phyloP scores from a whole-genome alignment of 78 protist genomes.

The Monocercomonoides exilis region DNA sequence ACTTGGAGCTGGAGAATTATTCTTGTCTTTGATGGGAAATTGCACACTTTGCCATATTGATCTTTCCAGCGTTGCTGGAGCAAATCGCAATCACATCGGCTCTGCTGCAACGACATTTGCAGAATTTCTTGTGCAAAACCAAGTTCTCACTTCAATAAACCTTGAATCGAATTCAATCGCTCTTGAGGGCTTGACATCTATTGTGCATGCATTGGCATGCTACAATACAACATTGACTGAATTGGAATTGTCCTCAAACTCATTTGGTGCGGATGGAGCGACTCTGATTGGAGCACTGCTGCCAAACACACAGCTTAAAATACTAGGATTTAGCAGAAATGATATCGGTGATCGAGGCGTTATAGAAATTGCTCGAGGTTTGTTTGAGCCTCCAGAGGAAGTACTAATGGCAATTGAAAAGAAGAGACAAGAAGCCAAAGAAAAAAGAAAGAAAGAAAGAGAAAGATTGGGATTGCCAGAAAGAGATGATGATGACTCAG shows the following conservation, averaged over 20 bases:
- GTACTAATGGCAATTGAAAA: neutral
- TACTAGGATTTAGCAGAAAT: neutral
- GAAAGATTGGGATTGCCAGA: neutral
- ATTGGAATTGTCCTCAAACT: neutral
- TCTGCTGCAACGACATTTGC: neutral
- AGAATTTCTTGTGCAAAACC: neutral
- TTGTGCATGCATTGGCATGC: neutral
- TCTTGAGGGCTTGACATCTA: neutral
- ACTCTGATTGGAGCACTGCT: neutral
- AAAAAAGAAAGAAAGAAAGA: neutral
- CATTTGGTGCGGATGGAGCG: neutral
- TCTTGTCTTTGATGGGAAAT: neutral
- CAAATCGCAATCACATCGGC: neutral
- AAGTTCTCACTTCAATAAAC: slow-evolving; percentile 1
- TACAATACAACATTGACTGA: neutral
- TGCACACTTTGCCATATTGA: neutral
- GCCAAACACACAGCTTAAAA: neutral
- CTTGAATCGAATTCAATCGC: neutral
- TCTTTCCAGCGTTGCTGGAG: neutral
- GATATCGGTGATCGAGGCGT: neutral
- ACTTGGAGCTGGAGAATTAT: neutral
- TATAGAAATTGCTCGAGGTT: neutral
- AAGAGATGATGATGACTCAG: neutral
- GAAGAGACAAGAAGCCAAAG: neutral
- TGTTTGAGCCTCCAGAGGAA: neutral